Conservation (phyloP, 108 stramenopile species). For the Nannochloropsis salina region DNA sequence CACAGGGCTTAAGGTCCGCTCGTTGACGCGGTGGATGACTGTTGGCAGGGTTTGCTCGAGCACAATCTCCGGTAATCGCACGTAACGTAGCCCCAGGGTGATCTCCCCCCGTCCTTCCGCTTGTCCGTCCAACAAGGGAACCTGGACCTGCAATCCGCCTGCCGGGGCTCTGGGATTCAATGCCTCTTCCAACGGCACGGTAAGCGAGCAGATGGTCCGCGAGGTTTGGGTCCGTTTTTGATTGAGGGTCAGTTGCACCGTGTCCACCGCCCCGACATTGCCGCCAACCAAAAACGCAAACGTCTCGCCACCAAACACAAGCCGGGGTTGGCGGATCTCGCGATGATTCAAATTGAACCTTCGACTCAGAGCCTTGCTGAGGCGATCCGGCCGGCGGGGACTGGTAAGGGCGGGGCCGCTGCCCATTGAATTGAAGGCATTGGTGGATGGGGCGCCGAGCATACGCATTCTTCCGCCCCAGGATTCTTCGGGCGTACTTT, state of each 20-base stretch:
- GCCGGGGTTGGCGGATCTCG: neutral
- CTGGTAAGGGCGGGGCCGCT: neutral
- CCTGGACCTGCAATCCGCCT: neutral
- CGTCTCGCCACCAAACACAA: neutral
- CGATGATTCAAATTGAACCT: neutral
- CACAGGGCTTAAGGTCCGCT: neutral
- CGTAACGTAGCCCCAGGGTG: neutral
- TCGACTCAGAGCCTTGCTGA: neutral
- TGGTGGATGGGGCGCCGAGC: too few relatives aligned
- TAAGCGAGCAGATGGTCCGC: neutral
- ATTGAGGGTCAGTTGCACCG: neutral
- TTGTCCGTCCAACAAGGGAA: neutral
- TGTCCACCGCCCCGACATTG: neutral
- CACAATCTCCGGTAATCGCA: neutral
- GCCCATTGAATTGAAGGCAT: too few relatives aligned
- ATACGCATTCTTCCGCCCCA: neutral
- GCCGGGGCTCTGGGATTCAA: neutral
- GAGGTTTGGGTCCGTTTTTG: slow-evolving; percentile 3
- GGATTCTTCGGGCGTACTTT: neutral
- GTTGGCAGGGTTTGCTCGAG: neutral
- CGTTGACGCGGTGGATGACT: slow-evolving; percentile 10
- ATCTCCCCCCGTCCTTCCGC: neutral
- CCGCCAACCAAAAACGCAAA: neutral
- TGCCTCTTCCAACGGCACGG: neutral
- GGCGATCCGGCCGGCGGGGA: neutral